These are phyloP conservation scores for Schwanniomyces occidentalis DNA, from an alignment of 805 yeast species.

Conservation along the genomic window DNA sequence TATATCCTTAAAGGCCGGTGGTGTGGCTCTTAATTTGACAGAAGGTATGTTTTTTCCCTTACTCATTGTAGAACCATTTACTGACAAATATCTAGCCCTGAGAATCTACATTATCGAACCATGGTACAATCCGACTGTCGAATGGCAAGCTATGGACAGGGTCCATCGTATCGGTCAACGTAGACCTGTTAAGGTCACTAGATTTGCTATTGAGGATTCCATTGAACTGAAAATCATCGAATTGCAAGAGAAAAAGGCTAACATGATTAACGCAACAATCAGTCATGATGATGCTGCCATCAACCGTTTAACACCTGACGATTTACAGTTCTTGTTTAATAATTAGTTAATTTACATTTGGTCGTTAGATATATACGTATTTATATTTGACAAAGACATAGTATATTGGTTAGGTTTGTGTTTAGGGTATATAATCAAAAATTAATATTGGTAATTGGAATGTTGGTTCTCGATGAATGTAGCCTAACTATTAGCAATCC, in stretches of 20 bases:
- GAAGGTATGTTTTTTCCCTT: constrained; percentile 39
- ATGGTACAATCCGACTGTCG: constrained; percentile 99
- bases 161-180: constrained; percentile 97
- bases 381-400: no score
- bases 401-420: no score
- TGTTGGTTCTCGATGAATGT: no score
- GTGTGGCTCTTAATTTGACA: constrained; percentile 93
- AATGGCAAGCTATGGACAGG: constrained; percentile 98
- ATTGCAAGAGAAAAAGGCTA: constrained; percentile 94
- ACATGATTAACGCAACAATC: constrained; percentile 96
- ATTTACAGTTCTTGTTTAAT: constrained; percentile 89
- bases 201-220: constrained; percentile 94
- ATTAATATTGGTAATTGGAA: no score
- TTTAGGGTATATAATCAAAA: no score
- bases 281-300: constrained; percentile 92
- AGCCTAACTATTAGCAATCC: no score
- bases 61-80: neutral
- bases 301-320: constrained; percentile 85
- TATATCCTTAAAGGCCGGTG: constrained; percentile 97
- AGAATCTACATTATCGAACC: constrained; percentile 96
- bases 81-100: constrained; percentile 53
- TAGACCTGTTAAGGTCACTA: constrained; percentile 88
- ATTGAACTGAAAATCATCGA: constrained; percentile 96
- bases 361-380: no score
- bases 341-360: constrained; percentile 44